Evolutionary conservation across 192 early-diverging fungal species (phyloP), one percentile per base, ranked within the genome.

Genomic region (Backusella mclennaniae): DNA sequence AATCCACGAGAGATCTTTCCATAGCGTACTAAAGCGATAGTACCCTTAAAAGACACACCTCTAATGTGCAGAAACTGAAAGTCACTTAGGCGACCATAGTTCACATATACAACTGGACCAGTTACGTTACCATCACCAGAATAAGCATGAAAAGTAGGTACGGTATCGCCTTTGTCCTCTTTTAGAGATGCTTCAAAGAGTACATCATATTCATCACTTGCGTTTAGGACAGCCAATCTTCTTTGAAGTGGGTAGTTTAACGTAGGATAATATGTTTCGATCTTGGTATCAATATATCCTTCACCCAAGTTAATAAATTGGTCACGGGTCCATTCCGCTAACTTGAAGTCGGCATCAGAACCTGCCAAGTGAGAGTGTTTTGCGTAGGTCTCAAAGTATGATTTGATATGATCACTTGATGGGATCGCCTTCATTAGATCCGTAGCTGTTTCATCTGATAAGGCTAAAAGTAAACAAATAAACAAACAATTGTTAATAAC

Each of bases 121-220:
- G 89, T 90, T 17, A 90, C 85, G 67, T 89, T 87, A 15, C 89
- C 90, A 14, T 84, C 77, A 11, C 80, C 85, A 39, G 89, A 85
- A 75, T 87, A 87, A 35, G 85, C 90, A 71, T 90, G 90, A 76
- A 92, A 92, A 2, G 90, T 80, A 1, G 87, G 87, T 4, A 88
- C 77, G 44, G 82, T 84, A 52, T 89, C 56, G 11, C 4, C 56
- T 63, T 29, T 26, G 1, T 63, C 56, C 12, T 63, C 56, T 4
- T 63, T 63, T 3, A 63, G 26, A 63, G 56, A 63, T 29, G 56
- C 56, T 29, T 63, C 56, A 29, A 63, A 63, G 21, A 63, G 26
- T 23, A 63, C 56, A 63, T 63, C 56, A 63, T 59, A 21, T 21
- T 23, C 23, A 59, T 63, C 26, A 4, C 23, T 63, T 63, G 56